Base-by-base conservation (phyloP, 441 rosid species). In the Populus hybrid region DNA sequence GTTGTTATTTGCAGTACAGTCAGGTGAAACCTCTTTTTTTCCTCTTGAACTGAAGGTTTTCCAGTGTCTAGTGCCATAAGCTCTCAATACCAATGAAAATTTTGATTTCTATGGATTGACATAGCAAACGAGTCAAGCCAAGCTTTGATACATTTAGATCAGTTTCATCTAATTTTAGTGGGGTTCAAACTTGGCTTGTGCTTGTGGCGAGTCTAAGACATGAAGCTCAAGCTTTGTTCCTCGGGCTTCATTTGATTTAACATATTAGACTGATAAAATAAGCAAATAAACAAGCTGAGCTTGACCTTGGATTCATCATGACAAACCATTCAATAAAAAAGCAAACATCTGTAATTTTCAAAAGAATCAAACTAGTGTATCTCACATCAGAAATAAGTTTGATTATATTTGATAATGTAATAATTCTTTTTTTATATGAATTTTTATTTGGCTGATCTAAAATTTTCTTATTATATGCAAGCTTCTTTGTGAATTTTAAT, bases 1-100 rank as follows among this genome's bases (percentile, higher is more conserved):
- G 83, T 77, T 87, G 90, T 80, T 88, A 81, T 80, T 83, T 90
- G 76, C 94, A 84, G 71, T 90, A 84, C 83, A 89, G 86, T 86
- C 98, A 97, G 97, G 99, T 97, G 11, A 21, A 61, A 18, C 34
- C 5, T 30, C 32, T 30, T 38, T 69, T 21, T 77, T 40, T 10
- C 2, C 8, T 10, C 32, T 6, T 34, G 5, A 40, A 66, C 34
- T 21, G 12, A 26, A 76, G 40, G n/a, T 66, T 8, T 20, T 73
- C 57, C 42, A 53, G 40, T 74, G 76, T 73, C 59, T 79, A 64
- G 32, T 72, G 70, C 11, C 69, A 70, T 70, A 36, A n/a, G 42
- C 70, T 30, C 36, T 14, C 36, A 67, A 32, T 16, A 28, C 11
- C 5, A 21, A 67, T 67, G 36, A 30, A 28, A 67, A 67, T 67